Base-by-base conservation (phyloP, 306 rosid species). In the Prunus armeniaca region DNA sequence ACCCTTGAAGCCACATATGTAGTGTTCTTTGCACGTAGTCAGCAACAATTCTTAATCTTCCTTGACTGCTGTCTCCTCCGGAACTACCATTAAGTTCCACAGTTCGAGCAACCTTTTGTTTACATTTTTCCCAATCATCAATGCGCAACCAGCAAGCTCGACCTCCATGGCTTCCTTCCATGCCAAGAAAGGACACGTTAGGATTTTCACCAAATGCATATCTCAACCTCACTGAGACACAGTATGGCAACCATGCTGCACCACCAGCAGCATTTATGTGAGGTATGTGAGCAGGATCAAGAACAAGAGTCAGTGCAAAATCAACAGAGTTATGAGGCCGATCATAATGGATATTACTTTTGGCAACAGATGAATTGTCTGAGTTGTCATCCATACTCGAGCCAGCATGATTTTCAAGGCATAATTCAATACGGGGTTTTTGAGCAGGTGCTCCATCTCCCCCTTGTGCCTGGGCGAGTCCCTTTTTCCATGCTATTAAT, bases 121-220 rank as follows among this genome's bases (percentile, higher is more conserved):
- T 91, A 78, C 98, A 96, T 78, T 87, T 91, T 79, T 96, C 98
- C 99, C 99, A 92, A 66, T 92, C 99, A 83, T 95, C 98, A 66
- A 67, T 79, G 19, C 86, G 93, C 71, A 78, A 88, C 96, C 97
- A 96, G 87, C 99, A 96, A 66, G 93, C 96, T 82, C 89, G 92
- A 72, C 98, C 98, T 56, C 99, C 98, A 77, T 96, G 99, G 91
- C 99, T 96, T 86, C 99, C 99, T 76, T 89, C 93, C 97, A 96
- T 91, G 30, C 92, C 90, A 55, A 92, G 87, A 83, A 92, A 96
- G 47, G 93, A 86, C n/a, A 92, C 96, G 60, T 62, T 85, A n/a
- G 84, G 82, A 76, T 41, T 92, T 78, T 96, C 99, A 0, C 93
- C 91, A 74, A 96, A 96, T 14, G 91, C 91, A 85, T 91, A 92